Base-by-base conservation (phyloP, 257 asterid genomes). In the Nicotiana attenuata region DNA sequence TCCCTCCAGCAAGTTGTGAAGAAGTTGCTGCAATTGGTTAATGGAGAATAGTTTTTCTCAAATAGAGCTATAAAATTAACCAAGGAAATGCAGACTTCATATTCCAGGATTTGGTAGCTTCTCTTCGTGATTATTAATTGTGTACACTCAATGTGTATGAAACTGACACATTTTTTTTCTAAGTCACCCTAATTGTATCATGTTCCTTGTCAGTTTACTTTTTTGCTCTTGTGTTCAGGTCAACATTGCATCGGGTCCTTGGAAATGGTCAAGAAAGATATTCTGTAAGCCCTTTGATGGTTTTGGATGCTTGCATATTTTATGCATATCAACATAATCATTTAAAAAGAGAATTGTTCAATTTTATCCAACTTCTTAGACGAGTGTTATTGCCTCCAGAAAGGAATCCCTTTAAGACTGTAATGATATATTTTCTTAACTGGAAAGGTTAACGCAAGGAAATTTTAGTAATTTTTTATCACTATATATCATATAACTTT, bases 171-270 rank as follows among this genome's bases (percentile, higher is more conserved):
- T 33, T 9, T 17, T 1, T 1, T 47, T 73, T 17, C 16, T 5
- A 47, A 45, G 24, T 22, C 60, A 73, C 41, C 65, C 53, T 53
- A 31, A 77, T 68, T 56, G 77, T 53, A 80, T 85, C 22, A 83
- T 83, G 29, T 14, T 73, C 2, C n/a, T 47, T 73, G 41, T 73
- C 61, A 73, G 16, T n/a, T 73, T 45, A 73, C 63, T 24, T 15
- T 41, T 47, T 31, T 73, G 38, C 61, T 47, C 41, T 24, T 14
- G n/a, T 73, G 63, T 84, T 26, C 91, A 95, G 99, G 88, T 94
- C 99, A 78, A 96, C 97, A 3, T 86, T 94, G 85, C 99, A 96
- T 89, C 92, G 98, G 66, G 99, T 96, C 56, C 80, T 94, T 89
- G 88, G 91, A 22, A 89, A 88, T 71, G 97, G 97, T 66, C 92